Conservation (phyloP, 202 grass and related monocot species). For the Panicum hallii region DNA sequence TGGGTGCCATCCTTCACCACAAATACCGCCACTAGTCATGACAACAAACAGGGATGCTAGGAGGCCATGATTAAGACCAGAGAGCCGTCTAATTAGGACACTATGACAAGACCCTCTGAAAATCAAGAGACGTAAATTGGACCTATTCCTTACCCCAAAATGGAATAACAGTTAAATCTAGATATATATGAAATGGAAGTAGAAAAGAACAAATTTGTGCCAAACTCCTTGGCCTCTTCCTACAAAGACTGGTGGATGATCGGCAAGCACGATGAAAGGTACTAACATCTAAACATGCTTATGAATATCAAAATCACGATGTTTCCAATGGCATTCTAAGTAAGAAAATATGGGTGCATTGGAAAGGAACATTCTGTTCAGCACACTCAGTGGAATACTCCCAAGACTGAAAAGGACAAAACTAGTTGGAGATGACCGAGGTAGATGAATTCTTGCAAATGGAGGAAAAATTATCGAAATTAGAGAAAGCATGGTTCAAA, state of each 20-base stretch:
- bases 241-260: neutral
- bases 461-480: neutral
- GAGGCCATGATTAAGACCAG: neutral
- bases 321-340: neutral
- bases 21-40: neutral
- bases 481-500: conserved; percentile 26
- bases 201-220: neutral
- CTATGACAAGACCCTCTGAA: neutral
- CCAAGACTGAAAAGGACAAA: neutral
- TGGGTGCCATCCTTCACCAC: neutral
- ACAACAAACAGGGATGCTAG: neutral
- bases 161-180: neutral
- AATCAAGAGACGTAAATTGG: neutral
- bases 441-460: neutral
- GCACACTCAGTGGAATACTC: neutral
- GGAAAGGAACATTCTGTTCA: neutral
- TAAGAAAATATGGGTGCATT: neutral
- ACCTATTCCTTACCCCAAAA: neutral
- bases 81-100: neutral
- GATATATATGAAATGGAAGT: neutral
- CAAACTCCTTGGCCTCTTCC: conserved; percentile 2
- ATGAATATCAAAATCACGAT: neutral
- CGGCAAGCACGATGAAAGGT: neutral
- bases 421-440: neutral
- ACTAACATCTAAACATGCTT: conserved; percentile 2